These are phyloP conservation scores for Xylaria scruposa DNA, from an alignment of 495 filamentous ascomycete genomes.

Conservation along the genomic window DNA sequence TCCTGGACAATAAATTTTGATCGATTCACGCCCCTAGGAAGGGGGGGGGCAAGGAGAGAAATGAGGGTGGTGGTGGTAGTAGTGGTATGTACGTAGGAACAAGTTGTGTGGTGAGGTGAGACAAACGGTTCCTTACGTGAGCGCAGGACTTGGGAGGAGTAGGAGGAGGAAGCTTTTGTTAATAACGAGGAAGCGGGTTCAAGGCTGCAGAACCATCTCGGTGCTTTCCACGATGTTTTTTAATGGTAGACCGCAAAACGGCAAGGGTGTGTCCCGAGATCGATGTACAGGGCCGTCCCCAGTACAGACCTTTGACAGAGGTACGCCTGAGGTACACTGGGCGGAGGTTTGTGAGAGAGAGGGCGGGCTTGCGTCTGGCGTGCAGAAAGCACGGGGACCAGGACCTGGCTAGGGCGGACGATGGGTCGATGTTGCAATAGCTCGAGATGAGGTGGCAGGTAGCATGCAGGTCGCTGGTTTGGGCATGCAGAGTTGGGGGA, in stretches of 20 bases:
- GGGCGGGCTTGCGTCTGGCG: constrained; percentile 32
- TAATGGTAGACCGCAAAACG: constrained; percentile 41
- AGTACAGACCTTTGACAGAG: constrained; percentile 40
- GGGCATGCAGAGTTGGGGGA: constrained; percentile 46
- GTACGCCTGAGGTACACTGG: constrained; percentile 44
- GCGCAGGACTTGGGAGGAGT: constrained; percentile 40
- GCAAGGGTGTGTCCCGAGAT: constrained; percentile 40
- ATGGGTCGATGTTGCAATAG: constrained; percentile 47
- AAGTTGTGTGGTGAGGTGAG: constrained; percentile 26
- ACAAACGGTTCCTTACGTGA: constrained; percentile 33
- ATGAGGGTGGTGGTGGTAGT: constrained; percentile 29
- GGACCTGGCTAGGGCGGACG: constrained; percentile 39
- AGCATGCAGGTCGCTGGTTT: constrained; percentile 46
- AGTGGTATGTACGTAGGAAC: constrained; percentile 26
- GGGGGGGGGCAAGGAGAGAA: constrained; percentile 11
- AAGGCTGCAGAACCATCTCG: constrained; percentile 42
- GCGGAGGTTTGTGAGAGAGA: constrained; percentile 28
- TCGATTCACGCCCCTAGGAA: constrained; percentile 38
- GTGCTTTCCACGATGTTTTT: constrained; percentile 42
- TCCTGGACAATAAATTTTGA: constrained; percentile 35
- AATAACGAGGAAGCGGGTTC: constrained; percentile 39
- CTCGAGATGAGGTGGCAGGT: constrained; percentile 47
- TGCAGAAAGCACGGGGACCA: constrained; percentile 34
- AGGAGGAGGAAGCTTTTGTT: constrained; percentile 23
- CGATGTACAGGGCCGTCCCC: constrained; percentile 42